A percentile compares a stretch with the other conserved stretches of the same genome.
Conservation (phyloP, 140 eudicot genomes). For the Bidens hawaiensis region DNA sequence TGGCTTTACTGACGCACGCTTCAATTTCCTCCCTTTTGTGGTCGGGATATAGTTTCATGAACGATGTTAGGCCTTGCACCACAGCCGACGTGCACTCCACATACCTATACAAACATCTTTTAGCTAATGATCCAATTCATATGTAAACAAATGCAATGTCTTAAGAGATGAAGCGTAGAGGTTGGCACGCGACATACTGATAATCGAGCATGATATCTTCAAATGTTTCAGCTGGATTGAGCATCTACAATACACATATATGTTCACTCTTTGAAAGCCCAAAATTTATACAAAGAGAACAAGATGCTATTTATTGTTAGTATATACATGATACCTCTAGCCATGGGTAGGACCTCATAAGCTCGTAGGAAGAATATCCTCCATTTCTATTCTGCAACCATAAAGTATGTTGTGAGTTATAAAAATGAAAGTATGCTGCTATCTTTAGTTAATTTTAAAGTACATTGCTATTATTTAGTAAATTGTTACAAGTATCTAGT, state of each 20-base stretch:
- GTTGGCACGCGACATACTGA: slow-evolving; percentile 42
- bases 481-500: too few species aligned
- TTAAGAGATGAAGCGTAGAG: not conserved
- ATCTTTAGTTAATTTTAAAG: not conserved
- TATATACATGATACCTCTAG: slow-evolving; percentile 38
- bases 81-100: slow-evolving; percentile 83
- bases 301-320: not conserved
- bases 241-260: slow-evolving; percentile 28
- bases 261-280: not conserved
- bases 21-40: slow-evolving; percentile 52
- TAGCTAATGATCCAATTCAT: slow-evolving; percentile 12
- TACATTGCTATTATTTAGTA: not conserved
- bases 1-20: slow-evolving; percentile 39
- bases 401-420: not conserved
- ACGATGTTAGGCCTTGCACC: slow-evolving; percentile 52
- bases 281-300: not conserved
- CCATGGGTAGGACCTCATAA: slow-evolving; percentile 41
- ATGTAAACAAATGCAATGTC: not conserved
- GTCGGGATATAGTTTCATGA: slow-evolving; percentile 50
- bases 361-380: slow-evolving; percentile 37
- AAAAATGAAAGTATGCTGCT: not conserved
- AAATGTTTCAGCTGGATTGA: slow-evolving; percentile 92
- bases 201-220: slow-evolving; percentile 89
- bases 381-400: slow-evolving; percentile 34
- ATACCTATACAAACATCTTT: slow-evolving; percentile 35